Evolutionary conservation across 768 basidiomycete genomes (phyloP).

Genomic region (Lactifluus volemus): DNA sequence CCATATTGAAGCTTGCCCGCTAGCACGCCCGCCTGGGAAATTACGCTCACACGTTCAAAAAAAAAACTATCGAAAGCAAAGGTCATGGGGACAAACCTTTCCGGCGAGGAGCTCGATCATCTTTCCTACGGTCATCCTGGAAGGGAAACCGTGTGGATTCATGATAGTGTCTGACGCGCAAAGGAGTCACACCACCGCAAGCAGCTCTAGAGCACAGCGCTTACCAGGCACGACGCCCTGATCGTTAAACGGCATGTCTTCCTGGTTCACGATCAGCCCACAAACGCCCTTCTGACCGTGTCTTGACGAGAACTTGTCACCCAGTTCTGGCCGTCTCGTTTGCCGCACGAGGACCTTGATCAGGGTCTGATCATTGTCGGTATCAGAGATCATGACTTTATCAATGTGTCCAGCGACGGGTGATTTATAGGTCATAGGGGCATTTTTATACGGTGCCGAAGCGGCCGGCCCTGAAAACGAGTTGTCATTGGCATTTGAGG

Average conservation of each 20-base stretch:
- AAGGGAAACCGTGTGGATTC: constrained; percentile 99
- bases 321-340: constrained; percentile 91
- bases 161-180: constrained; percentile 82
- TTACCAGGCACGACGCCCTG: constrained; percentile 88
- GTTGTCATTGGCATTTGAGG: constrained; percentile 90
- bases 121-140: constrained; percentile 98
- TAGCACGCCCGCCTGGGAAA: constrained; percentile 74
- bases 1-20: constrained; percentile 87
- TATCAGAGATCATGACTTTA: constrained; percentile 96
- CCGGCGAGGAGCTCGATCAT: constrained; percentile 98
- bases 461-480: constrained; percentile 77
- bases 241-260: constrained; percentile 99
- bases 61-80: not conserved
- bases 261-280: constrained; percentile 96
- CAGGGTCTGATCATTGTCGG: constrained; percentile 91
- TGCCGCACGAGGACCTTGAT: constrained; percentile 98
- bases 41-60: not conserved
- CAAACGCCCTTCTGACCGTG: constrained; percentile 99
- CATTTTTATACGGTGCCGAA: constrained; percentile 82
- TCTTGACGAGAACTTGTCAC: constrained; percentile 96
- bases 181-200: constrained; percentile 12
- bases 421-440: constrained; percentile 89
- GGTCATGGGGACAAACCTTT: constrained; percentile 45
- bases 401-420: constrained; percentile 92
- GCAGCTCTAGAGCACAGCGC: constrained; percentile 19